Conservation (phyloP, 2,329 filamentous ascomycete genomes). For the Exophiala viscosa region DNA sequence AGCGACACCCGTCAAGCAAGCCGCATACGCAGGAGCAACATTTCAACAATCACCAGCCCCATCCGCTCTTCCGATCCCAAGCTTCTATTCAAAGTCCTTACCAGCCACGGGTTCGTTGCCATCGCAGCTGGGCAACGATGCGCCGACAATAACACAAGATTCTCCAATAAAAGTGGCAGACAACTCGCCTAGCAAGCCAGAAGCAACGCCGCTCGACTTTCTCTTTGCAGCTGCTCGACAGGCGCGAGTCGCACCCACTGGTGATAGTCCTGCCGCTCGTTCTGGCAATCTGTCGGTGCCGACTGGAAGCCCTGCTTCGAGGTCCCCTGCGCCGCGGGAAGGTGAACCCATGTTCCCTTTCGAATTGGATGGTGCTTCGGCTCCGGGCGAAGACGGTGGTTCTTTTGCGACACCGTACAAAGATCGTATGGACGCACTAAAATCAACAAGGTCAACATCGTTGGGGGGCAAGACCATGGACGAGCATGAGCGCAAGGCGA, state of each 20-base stretch:
- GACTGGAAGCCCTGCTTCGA: constrained; percentile 36
- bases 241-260: constrained; percentile 52
- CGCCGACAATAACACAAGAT: constrained; percentile 33
- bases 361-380: constrained; percentile 61
- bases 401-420: constrained; percentile 61
- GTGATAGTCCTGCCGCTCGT: constrained; percentile 41
- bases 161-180: constrained; percentile 28
- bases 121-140: constrained; percentile 39
- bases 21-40: constrained; percentile 82
- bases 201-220: constrained; percentile 78
- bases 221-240: constrained; percentile 85
- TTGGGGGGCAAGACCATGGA: constrained; percentile 30
- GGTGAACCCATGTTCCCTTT: constrained; percentile 60
- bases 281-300: constrained; percentile 54
- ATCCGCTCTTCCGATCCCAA: constrained; percentile 83
- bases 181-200: constrained; percentile 39
- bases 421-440: constrained; percentile 44
- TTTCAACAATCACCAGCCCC: constrained; percentile 94
- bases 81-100: constrained; percentile 74
- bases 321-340: constrained; percentile 45
- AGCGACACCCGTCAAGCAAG: constrained; percentile 43
- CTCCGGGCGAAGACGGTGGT: constrained; percentile 51
- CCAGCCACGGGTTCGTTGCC: constrained; percentile 53
- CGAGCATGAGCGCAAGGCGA: constrained; percentile 41
- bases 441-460: constrained; percentile 36